Conservation (phyloP, 225 moss, liverwort and hornwort species). For the Thuidium tamariscinum region DNA sequence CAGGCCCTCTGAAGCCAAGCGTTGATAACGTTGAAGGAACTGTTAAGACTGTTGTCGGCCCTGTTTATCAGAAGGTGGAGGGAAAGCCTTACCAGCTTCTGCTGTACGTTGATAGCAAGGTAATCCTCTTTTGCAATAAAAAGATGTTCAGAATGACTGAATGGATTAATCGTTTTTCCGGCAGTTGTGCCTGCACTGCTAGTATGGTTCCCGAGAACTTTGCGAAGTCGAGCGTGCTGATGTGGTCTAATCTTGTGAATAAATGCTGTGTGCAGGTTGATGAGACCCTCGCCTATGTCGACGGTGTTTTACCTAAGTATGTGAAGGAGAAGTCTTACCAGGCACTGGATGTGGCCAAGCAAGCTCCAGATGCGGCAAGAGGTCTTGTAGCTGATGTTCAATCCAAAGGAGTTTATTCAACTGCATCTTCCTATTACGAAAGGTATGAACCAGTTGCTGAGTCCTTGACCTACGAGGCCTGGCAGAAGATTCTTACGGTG, state of each 20-base stretch:
- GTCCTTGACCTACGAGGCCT: slow-evolving; percentile 37
- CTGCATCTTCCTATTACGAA: slow-evolving; percentile 49
- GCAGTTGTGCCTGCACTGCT: neutral
- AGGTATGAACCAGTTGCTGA: slow-evolving; percentile 75
- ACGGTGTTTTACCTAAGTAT: slow-evolving; percentile 45
- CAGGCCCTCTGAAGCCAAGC: slow-evolving; percentile 67
- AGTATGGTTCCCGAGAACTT: neutral
- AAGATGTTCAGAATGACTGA: neutral
- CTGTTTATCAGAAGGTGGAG: slow-evolving; percentile 60
- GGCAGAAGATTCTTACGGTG: slow-evolving; percentile 47
- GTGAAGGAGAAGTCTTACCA: slow-evolving; percentile 51
- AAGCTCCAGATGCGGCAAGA: slow-evolving; percentile 60
- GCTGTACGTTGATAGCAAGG: slow-evolving; percentile 77
- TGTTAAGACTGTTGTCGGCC: slow-evolving; percentile 69
- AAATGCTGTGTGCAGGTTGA: slow-evolving; percentile 36
- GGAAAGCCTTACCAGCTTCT: slow-evolving; percentile 54
- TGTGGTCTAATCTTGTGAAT: neutral
- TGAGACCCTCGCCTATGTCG: slow-evolving; percentile 50
- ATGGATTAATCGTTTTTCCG: neutral
- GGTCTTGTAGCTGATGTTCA: slow-evolving; percentile 63
- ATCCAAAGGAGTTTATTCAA: slow-evolving; percentile 50
- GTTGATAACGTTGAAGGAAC: slow-evolving; percentile 89
- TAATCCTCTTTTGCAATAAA: neutral
- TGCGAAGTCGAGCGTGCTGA: neutral
- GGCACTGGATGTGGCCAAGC: slow-evolving; percentile 55